Percentiles rank a stretch among this genome's conserved stretches.
phyloP scores from a whole-genome alignment of 805 yeast species.

The Schizosaccharomyces octosporus region DNA sequence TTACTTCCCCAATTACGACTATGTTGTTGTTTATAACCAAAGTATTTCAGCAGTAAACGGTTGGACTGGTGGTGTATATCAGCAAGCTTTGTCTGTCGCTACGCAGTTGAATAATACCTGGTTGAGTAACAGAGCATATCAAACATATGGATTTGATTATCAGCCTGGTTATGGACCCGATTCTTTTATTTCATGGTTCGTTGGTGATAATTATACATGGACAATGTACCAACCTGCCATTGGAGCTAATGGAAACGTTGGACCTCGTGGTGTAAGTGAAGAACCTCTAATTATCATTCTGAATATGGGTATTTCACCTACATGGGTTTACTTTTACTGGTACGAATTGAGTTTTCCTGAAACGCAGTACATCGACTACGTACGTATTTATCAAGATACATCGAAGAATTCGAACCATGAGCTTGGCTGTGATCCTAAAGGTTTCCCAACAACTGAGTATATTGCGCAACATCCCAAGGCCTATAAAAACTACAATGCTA shows the following conservation, averaged over 20 bases:
- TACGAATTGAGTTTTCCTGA: conserved; percentile 45
- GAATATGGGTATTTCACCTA: conserved; percentile 74
- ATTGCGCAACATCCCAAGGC: conserved; percentile 46
- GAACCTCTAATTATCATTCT: conserved; percentile 83
- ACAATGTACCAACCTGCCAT: conserved; percentile 51
- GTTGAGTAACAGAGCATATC: conserved; percentile 46
- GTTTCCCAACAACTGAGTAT: conserved; percentile 66
- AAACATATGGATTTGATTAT: conserved; percentile 57
- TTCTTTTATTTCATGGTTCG: conserved; percentile 71
- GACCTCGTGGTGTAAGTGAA: conserved; percentile 52
- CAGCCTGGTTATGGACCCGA: conserved; percentile 31
- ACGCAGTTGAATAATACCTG: conserved; percentile 59
- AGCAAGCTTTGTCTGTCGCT: conserved; percentile 71
- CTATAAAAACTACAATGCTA: conserved; percentile 41
- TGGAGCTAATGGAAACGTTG: conserved; percentile 78
- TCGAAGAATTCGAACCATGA: conserved; percentile 27
- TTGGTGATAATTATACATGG: conserved; percentile 56
- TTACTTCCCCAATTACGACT: conserved; percentile 77
- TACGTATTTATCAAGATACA: conserved; percentile 49
- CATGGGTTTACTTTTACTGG: conserved; percentile 92
- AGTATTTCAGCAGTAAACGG: conserved; percentile 59
- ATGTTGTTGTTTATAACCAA: conserved; percentile 42
- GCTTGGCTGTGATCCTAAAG: conserved; percentile 66
- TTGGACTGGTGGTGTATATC: conserved; percentile 80
- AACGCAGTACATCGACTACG: conserved; percentile 55